Percentiles rank a stretch among this genome's conserved stretches.
Conservation (phyloP, 2,329 filamentous ascomycete species). For the Talaromyces sp. region DNA sequence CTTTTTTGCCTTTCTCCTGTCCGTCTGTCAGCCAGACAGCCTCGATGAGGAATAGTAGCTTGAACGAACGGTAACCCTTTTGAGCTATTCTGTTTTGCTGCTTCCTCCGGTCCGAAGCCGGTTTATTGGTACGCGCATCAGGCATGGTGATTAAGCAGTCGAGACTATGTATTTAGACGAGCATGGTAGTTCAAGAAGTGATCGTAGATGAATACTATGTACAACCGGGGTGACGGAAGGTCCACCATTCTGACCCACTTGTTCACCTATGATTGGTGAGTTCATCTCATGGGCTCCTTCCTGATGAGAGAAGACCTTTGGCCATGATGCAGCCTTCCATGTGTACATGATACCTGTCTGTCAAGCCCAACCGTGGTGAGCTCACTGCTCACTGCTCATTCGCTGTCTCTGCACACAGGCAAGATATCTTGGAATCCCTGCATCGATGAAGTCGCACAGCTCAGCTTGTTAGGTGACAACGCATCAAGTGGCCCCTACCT, state of each 20-base stretch:
- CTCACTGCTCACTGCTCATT: too few relatives aligned
- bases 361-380: neutral
- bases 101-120: conserved; percentile 37
- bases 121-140: neutral
- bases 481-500: neutral
- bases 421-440: too few relatives aligned
- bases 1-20: conserved; percentile 8
- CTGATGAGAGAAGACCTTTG: neutral
- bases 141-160: neutral
- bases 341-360: neutral
- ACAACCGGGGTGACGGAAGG: neutral
- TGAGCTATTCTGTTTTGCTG: conserved; percentile 30
- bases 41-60: conserved; percentile 5
- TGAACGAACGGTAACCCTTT: conserved; percentile 19
- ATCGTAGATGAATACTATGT: too few relatives aligned
- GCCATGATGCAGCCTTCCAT: neutral
- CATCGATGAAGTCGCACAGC: neutral
- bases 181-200: neutral
- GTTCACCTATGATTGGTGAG: neutral
- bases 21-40: neutral
- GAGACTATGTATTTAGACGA: neutral
- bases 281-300: neutral
- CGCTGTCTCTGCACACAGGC: neutral
- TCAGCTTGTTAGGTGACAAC: neutral
- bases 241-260: neutral